Evolutionary conservation across 2,329 filamentous ascomycete species (phyloP).

Genomic region (Aphanocladium album): DNA sequence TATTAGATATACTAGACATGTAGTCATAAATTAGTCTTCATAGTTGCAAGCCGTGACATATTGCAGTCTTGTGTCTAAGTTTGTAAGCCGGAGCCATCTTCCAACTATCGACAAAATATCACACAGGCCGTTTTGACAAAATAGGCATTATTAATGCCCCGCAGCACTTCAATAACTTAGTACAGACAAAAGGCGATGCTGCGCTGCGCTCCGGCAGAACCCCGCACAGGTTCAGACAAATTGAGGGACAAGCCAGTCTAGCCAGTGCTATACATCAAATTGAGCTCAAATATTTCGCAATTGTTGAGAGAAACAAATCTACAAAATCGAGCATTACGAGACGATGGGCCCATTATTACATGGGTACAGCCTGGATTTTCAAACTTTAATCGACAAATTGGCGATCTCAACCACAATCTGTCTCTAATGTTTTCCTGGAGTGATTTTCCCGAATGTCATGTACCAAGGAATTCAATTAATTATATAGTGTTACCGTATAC

Average conservation of each 20-base stretch:
- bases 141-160: background rate
- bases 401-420: background rate
- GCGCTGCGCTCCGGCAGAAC: background rate
- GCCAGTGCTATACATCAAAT: background rate
- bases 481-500: too few species aligned
- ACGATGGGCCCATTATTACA: background rate
- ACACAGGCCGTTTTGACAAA: background rate
- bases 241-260: background rate
- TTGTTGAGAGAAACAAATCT: background rate
- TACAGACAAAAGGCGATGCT: too few species aligned
- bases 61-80: background rate
- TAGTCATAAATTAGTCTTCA: conserved; percentile 26
- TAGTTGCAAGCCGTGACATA: background rate
- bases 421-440: too few species aligned
- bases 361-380: background rate
- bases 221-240: background rate
- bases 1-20: conserved; percentile 4
- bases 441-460: too few species aligned
- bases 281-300: background rate
- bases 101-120: background rate
- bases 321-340: background rate
- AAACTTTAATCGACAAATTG: background rate
- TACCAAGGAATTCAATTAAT: too few species aligned
- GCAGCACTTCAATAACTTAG: background rate
- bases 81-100: background rate